Base-by-base conservation (phyloP, 2,329 filamentous ascomycete species). In the Xylariales sp. region DNA sequence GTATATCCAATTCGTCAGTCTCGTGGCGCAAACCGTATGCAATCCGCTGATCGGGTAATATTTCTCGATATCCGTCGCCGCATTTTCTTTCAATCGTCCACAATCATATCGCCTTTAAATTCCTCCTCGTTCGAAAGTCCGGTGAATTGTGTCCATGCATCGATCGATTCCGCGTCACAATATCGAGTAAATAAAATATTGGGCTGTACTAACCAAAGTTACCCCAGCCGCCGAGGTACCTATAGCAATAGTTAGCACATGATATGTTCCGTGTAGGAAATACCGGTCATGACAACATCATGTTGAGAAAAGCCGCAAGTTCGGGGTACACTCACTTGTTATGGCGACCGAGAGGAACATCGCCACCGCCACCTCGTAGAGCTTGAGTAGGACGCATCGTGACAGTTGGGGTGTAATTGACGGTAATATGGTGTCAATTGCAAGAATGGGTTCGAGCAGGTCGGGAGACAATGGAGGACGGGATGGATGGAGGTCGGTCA, bases 191-290 rank as follows among this genome's bases (percentile, higher is more conserved):
- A 32, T 36, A 36, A 52, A 48, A 60, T 23, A 50, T 64, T 53
- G 52, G 54, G 48, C 52, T 64, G 59, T 41, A 88, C 89, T 84
- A 88, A 93, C 91, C 92, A 73, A 94, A 83, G 77, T 84, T 83
- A 77, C 92, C 92, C 91, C 92, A 95, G 80, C 82, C 82, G 75
- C 92, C 92, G 67, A 94, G 83, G 81, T 85, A 94, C 80, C 92
- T 94, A 75, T 73, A n/a, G 30, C 43, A 4, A 52, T 12, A 6
- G 67, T 77, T 57, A 78, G 77, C 66, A 70, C n/a, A 49, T 10
- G 28, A 54, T 43, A 6, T 30, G 34, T 46, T 50, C 10, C 10
- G 6, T 16, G 12, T 3, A 1, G 34, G 23, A 53, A 45, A 58
- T 18, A 28, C 7, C 8, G 39, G n/a, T 14, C 8, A 61, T 58